These are phyloP conservation scores for Mortierella alpina DNA, from an alignment of 192 early-diverging fungal genomes.

Conservation along the genomic window DNA sequence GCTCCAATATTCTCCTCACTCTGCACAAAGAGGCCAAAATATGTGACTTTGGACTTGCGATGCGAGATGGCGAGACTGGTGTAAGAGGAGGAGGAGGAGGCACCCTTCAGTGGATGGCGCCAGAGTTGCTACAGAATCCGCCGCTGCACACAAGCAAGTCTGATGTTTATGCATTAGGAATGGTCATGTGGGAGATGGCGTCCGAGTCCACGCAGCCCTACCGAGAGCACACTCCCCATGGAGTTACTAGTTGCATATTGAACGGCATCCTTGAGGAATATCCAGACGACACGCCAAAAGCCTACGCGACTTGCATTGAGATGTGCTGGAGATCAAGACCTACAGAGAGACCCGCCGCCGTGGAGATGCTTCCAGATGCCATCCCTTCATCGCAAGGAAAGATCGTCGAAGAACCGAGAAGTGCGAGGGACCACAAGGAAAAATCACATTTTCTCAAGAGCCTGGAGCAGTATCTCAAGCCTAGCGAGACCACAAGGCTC, in stretches of 20 bases:
- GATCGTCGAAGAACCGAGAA: too few relatives aligned
- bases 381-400: background rate
- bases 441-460: too few relatives aligned
- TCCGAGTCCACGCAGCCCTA: constrained; percentile 7
- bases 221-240: background rate
- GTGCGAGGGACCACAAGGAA: background rate
- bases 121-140: constrained; percentile 1
- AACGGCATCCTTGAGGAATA: constrained; percentile 3
- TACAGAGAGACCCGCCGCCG: constrained; percentile 6
- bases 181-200: constrained; percentile 39
- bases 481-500: background rate
- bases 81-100: too few relatives aligned
- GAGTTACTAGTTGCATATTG: constrained; percentile 1
- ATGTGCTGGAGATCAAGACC: constrained; percentile 1
- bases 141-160: constrained; percentile 12
- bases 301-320: background rate
- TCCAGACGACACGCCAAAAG: constrained; percentile 2
- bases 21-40: constrained; percentile 17
- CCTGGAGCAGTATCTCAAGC: background rate
- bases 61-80: background rate
- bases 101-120: constrained; percentile 6
- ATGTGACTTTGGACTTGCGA: constrained; percentile 21
- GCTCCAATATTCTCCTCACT: constrained; percentile 15
- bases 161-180: constrained; percentile 37
- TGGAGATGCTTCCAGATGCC: constrained; percentile 3